These are phyloP conservation scores for Ceriops decandra DNA, from an alignment of 345 rosid species.

Conservation along the genomic window DNA sequence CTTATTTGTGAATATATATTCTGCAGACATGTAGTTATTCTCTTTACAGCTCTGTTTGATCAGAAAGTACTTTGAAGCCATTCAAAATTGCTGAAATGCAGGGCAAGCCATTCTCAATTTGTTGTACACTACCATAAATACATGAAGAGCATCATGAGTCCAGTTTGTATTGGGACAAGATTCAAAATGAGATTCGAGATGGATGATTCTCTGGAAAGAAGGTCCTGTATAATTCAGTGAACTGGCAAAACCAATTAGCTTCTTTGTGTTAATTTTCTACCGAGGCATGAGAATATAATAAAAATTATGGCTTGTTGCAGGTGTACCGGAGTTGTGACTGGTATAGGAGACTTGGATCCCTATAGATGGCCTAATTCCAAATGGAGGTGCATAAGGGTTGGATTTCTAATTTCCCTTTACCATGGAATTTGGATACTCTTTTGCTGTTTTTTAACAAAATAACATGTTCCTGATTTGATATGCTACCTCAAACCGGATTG, in stretches of 20 bases:
- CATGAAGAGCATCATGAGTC: conserved; percentile 51
- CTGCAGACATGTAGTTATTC: neutral
- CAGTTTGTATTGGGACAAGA: conserved; percentile 61
- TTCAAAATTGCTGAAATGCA: conserved; percentile 35
- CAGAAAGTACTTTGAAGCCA: neutral
- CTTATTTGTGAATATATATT: neutral
- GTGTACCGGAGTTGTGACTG: conserved; percentile 67
- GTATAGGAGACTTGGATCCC: conserved; percentile 66
- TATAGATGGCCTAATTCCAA: conserved; percentile 86
- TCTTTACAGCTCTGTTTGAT: neutral
- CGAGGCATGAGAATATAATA: conserved; percentile 2
- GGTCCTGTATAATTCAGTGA: conserved; percentile 33
- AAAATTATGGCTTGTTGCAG: conserved; percentile 33
- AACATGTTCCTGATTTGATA: neutral
- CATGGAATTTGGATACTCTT: neutral
- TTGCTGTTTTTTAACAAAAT: neutral
- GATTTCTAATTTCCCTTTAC: conserved; percentile 16
- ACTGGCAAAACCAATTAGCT: neutral
- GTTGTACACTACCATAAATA: conserved; percentile 71
- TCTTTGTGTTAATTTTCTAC: conserved; percentile 6
- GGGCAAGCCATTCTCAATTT: conserved; percentile 81
- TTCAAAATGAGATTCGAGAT: conserved; percentile 74
- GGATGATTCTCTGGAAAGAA: conserved; percentile 84
- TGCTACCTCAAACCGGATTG: neutral
- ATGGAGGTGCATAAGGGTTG: conserved; percentile 87